Conservation (phyloP, 2,329 filamentous ascomycete genomes). For the Sclerotinia nivalis region DNA sequence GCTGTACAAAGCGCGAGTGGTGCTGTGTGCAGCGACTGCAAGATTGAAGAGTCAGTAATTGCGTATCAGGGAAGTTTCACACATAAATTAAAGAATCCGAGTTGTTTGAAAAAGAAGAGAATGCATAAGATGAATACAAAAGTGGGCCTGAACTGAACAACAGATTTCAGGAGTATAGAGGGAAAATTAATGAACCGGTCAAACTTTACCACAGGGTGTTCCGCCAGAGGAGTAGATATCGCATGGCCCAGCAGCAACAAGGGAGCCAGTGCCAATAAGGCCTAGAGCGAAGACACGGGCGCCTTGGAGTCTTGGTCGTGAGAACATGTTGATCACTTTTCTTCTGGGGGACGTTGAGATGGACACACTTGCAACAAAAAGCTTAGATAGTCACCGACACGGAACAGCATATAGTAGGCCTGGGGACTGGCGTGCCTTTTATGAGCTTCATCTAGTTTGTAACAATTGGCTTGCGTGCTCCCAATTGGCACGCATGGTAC, state of each 20-base stretch:
- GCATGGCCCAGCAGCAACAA: slow-evolving; percentile 57
- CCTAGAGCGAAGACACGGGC: slow-evolving; percentile 34
- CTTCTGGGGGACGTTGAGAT: slow-evolving; percentile 15
- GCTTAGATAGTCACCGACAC: background rate
- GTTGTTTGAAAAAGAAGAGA: background rate
- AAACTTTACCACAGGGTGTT: slow-evolving; percentile 51
- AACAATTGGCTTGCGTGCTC: background rate
- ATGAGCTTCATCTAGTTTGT: background rate
- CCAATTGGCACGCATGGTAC: slow-evolving; percentile 7
- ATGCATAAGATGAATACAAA: background rate
- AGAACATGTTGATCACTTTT: slow-evolving; percentile 40
- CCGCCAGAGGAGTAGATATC: slow-evolving; percentile 60
- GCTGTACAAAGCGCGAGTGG: slow-evolving; percentile 62
- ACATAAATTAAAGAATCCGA: too few species aligned
- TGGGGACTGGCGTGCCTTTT: background rate
- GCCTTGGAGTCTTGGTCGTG: slow-evolving; percentile 37
- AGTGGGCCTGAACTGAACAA: background rate
- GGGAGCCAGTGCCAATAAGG: slow-evolving; percentile 43
- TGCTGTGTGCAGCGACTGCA: slow-evolving; percentile 60
- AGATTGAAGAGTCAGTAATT: background rate
- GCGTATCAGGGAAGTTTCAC: background rate
- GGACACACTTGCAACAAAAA: slow-evolving; percentile 2
- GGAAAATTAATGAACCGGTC: background rate
- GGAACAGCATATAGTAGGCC: background rate
- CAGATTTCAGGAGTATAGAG: background rate